Evolutionary conservation across 257 asterid species (phyloP).

Genomic region (Nicotiana benthamiana): DNA sequence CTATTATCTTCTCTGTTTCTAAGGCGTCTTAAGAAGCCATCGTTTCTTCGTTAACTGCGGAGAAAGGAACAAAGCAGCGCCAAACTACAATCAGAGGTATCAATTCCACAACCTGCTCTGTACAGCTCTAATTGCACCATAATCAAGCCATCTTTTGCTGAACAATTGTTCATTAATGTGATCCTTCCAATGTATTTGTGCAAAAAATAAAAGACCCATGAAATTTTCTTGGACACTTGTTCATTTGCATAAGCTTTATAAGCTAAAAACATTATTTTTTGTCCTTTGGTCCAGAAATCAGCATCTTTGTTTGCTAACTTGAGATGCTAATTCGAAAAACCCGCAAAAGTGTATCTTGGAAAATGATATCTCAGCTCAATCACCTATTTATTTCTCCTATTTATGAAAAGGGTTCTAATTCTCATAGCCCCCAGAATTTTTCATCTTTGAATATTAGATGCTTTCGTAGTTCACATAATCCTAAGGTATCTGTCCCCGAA

Average conservation of each 20-base stretch:
- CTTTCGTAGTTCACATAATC: slow-evolving; percentile 11
- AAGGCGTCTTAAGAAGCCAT: background rate
- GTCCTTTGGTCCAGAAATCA: background rate
- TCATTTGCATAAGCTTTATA: background rate
- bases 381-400: slow-evolving; percentile 9
- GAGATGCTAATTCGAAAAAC: slow-evolving; percentile 30
- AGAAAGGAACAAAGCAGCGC: background rate
- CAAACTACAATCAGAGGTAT: background rate
- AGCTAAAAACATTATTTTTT: background rate
- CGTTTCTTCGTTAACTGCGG: background rate
- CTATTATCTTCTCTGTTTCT: background rate
- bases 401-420: slow-evolving; percentile 7
- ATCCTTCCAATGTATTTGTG: background rate
- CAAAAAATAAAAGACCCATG: background rate
- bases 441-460: slow-evolving; percentile 19
- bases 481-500: slow-evolving; percentile 18
- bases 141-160: background rate
- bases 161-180: background rate
- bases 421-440: slow-evolving; percentile 16
- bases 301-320: background rate
- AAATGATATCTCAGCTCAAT: slow-evolving; percentile 32
- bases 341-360: slow-evolving; percentile 11
- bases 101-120: background rate
- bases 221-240: background rate
- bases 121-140: background rate